Evolutionary conservation across 2,329 filamentous ascomycete genomes (phyloP).

Genomic region (Ceratocystis ficicola): DNA sequence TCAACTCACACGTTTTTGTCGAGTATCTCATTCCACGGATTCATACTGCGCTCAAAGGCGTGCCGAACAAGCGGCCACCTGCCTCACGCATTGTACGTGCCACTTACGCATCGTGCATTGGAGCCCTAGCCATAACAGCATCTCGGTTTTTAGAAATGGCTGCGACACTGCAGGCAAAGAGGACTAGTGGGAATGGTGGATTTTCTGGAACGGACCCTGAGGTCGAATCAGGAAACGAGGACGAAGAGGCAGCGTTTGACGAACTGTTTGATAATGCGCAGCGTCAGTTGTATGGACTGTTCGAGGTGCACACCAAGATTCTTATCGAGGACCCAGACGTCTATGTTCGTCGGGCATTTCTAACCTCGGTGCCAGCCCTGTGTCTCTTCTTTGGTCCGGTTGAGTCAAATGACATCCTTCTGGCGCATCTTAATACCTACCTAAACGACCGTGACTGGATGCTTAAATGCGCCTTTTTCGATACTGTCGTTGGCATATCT

Average conservation of each 20-base stretch:
- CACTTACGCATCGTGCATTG: slow-evolving; percentile 85
- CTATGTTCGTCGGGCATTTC: slow-evolving; percentile 77
- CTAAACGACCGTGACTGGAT: slow-evolving; percentile 95
- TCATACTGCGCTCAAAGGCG: slow-evolving; percentile 40
- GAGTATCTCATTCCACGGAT: slow-evolving; percentile 56
- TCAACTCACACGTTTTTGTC: slow-evolving; percentile 57
- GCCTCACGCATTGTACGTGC: slow-evolving; percentile 65
- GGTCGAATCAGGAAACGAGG: slow-evolving; percentile 56
- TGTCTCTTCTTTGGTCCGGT: slow-evolving; percentile 90
- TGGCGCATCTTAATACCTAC: slow-evolving; percentile 94
- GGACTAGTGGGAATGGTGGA: slow-evolving; percentile 36
- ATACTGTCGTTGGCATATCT: slow-evolving; percentile 85
- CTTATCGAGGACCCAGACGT: slow-evolving; percentile 78
- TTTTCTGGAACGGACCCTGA: slow-evolving; percentile 67
- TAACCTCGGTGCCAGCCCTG: slow-evolving; percentile 80
- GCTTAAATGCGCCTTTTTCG: slow-evolving; percentile 91
- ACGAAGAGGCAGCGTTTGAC: slow-evolving; percentile 56
- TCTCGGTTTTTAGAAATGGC: slow-evolving; percentile 81
- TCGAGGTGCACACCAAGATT: slow-evolving; percentile 79
- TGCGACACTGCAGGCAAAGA: slow-evolving; percentile 72
- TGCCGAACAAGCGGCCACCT: slow-evolving; percentile 28
- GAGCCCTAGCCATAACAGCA: slow-evolving; percentile 75
- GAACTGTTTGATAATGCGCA: slow-evolving; percentile 81
- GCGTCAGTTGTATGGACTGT: slow-evolving; percentile 65
- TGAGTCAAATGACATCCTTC: slow-evolving; percentile 88